Base-by-base conservation (phyloP, 2,329 filamentous ascomycete genomes). In the Venturiaceae sp. region DNA sequence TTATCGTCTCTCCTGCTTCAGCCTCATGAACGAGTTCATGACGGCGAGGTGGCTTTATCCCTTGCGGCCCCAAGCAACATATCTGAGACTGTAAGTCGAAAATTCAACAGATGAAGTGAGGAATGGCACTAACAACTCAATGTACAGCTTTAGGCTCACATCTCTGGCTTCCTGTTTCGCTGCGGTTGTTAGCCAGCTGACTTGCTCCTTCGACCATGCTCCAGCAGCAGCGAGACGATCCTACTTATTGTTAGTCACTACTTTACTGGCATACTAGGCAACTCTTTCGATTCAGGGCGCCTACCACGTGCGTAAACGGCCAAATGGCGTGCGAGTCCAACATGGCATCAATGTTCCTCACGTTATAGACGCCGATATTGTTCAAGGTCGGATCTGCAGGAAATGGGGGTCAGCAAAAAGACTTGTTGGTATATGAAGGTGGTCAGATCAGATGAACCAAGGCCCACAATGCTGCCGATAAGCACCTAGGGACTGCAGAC, bases 271-370 rank as follows among this genome's bases (percentile, higher is more conserved):
- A 28, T 14, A 28, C 11, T 14, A 46, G 21, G 41, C 9, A 9
- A n/a, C n/a, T n/a, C n/a, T n/a, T n/a, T 4, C 9, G 41, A 28
- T 9, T 28, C 9, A n/a, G n/a, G n/a, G n/a, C n/a, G 9, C 57
- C 44, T 23, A 60, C 44, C 13, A 21, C 32, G 21, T 32, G 14
- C 26, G 58, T 60, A 7, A 60, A 54, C 16, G 59, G 59, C 30
- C 39, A 60, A 6, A 60, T 37, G 13, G 59, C 59, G 53, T 60
- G 59, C 14, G 59, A 60, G 14, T 60, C 59, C 32, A 60, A 33
- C 59, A 60, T 53, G 11, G 33, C 19, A 9, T 50, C 39, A 23
- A 60, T 46, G 26, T 60, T 60, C 16, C 52, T 36, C 13, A 53
- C 14, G 33, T 59, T 60, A 11, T 30, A 33, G 16, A 23, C 13